phyloP scores from a whole-genome alignment of 2,329 filamentous ascomycete species.

The Fusarium sp. region DNA sequence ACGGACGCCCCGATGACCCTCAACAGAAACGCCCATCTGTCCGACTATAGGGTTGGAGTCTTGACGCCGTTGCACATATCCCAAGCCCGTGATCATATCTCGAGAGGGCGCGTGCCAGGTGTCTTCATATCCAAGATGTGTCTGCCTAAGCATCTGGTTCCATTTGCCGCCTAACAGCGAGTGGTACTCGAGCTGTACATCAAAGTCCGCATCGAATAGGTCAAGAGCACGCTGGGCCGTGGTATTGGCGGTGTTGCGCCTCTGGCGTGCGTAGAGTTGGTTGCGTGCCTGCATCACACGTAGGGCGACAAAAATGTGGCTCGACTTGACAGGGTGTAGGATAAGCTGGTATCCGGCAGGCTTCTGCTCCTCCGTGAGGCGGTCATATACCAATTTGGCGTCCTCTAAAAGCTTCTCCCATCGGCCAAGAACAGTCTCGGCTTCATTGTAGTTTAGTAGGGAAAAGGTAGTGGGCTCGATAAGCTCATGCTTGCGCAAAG shows the following conservation, averaged over 20 bases:
- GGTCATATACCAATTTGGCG: constrained; percentile 56
- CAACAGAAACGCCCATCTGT: constrained; percentile 72
- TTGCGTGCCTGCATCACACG: constrained; percentile 59
- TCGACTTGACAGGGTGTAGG: constrained; percentile 68
- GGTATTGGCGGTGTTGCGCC: constrained; percentile 64
- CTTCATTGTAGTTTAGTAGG: constrained; percentile 69
- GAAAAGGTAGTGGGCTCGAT: constrained; percentile 67
- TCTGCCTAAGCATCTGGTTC: constrained; percentile 66
- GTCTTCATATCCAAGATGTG: constrained; percentile 61
- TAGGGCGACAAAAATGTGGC: constrained; percentile 61
- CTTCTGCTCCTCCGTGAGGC: constrained; percentile 54
- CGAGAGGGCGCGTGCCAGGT: constrained; percentile 68
- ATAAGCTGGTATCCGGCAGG: constrained; percentile 69
- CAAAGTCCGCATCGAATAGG: constrained; percentile 63
- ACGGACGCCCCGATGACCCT: constrained; percentile 72
- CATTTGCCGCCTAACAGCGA: constrained; percentile 64
- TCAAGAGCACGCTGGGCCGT: constrained; percentile 59
- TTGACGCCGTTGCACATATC: constrained; percentile 63
- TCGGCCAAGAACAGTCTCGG: constrained; percentile 59
- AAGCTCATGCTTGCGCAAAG: constrained; percentile 68
- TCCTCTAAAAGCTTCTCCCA: constrained; percentile 60
- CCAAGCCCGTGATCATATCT: constrained; percentile 65
- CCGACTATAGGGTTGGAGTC: constrained; percentile 66
- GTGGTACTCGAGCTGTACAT: constrained; percentile 64
- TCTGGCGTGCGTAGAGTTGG: constrained; percentile 63